Evolutionary conservation across 495 filamentous ascomycete species (phyloP), one percentile per base, ranked within the genome.

Genomic region (Xylona heveae): DNA sequence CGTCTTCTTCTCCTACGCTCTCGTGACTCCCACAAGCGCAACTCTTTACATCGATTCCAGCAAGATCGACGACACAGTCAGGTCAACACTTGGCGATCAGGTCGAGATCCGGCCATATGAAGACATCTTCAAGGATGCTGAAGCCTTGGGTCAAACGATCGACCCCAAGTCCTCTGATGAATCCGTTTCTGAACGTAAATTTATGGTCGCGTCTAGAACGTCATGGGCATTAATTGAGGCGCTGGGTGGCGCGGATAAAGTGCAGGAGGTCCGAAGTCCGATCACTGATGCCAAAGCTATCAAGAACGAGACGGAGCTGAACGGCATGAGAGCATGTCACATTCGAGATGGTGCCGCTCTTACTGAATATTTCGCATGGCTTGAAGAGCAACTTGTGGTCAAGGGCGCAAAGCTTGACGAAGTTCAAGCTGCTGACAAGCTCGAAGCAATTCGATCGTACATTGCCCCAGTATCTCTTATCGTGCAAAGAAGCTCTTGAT

Each of bases 1-100:
- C 0, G 90, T 99, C 21, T 99, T 95, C 60, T 94, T 94, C 58
- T 90, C 90, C 17, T 99, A 94, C 47, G 82, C 83, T 24, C 62
- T 90, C 25, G 61, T 99, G 32, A 95, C 90, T 3, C 71, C 74
- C 2, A 74, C 73, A 5, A 61, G 70, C 4, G 80, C 77, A 20
- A 85, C 77, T 17, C 55, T 99, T 8, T 99, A 94, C 43, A 59
- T 94, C 30, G 73, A 94, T 41, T 63, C 64, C 2, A 66, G 68
- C 4, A 93, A 95, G 49, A 50, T 99, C 13, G 71, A 52, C 6
- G 47, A 61, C 5, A 76, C 79, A 34, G 72, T 69, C 33, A 62
- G 68, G 42, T 59, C 52, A 17, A 79, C 92, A 36, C 66, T 99
- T 24, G 62, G 65, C 3, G 55, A 71, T 10, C 72, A 74, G 40